Evolutionary conservation across 2,329 filamentous ascomycete species (phyloP), one percentile per base, ranked within the genome.

Genomic region (Endoconidiophora polonica): DNA sequence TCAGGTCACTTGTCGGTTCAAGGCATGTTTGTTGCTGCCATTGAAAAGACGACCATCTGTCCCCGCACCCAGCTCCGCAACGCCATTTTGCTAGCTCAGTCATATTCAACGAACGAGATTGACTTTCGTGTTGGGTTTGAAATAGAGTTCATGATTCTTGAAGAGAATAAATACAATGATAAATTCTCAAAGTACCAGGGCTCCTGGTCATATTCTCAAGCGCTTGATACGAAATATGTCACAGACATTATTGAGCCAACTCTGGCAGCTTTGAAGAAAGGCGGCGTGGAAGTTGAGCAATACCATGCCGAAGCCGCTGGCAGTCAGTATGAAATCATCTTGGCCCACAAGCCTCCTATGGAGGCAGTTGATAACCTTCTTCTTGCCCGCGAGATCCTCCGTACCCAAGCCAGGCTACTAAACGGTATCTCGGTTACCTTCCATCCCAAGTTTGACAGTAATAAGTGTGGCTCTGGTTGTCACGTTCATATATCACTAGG

Each of bases 251-350:
- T 87, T 2, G 76, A 79, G 38, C 76, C 83, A 45, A 82, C 88
- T 20, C 70, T 79, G 3, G 67, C 72, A 1, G 66, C 67, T 2
- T 71, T 93, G 1, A 70, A 71, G 2, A 63, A 66, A 0, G 73
- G 78, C 10, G 80, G 74, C 26, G 81, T 91, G 46, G 64, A 74
- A 24, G 65, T 87, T 6, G 76, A 86, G 54, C 77, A 85, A 62
- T 74, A 86, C 57, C 86, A 93, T 57, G 69, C 85, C 0, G 85
- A 91, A 61, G 77, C 75, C 40, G 77, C 80, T 0, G 70, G 73
- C 0, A 83, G 83, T 1, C 85, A 91, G 60, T 91, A 83, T 62
- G 84, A 90, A 62, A 74, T 93, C 50, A 68, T 87, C 1, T 70
- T 91, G 0, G 73, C 81, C 0, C 74, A 79, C 0, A 67, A 70